A percentile compares a stretch with the other conserved stretches of the same genome.
Evolutionary conservation across 208 protist genomes (phyloP).

Genomic region (Novymonas esmeraldas): DNA sequence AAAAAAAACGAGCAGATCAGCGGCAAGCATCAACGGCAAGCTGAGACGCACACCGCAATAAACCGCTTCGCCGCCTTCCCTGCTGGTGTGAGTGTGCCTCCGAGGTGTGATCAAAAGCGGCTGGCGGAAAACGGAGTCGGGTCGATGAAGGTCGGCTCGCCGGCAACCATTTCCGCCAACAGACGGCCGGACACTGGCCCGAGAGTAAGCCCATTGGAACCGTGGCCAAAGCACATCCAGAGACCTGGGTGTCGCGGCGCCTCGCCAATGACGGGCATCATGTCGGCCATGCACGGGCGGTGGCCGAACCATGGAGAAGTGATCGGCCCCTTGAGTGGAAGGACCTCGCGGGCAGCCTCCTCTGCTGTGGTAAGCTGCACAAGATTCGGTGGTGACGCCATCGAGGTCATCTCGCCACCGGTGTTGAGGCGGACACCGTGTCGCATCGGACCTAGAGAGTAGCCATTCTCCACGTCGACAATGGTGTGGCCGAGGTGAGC

Average conservation of each 20-base stretch:
- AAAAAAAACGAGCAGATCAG: background rate
- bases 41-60: too few species aligned
- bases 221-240: conserved; percentile 35
- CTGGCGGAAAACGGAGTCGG: conserved; percentile 22
- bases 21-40: too few species aligned
- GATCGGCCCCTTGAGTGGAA: conserved; percentile 22
- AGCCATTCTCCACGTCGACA: conserved; percentile 32
- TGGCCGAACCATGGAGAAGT: conserved; percentile 25
- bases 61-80: too few species aligned
- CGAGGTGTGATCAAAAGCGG: conserved; percentile 10
- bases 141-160: conserved; percentile 34
- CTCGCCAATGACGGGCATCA: conserved; percentile 35
- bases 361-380: conserved; percentile 22
- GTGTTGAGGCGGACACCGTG: conserved; percentile 33
- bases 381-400: conserved; percentile 12
- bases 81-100: background rate
- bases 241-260: conserved; percentile 21
- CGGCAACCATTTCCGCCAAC: conserved; percentile 24
- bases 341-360: conserved; percentile 12
- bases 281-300: conserved; percentile 29
- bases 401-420: conserved; percentile 28
- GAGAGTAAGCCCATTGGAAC: conserved; percentile 28
- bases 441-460: conserved; percentile 23
- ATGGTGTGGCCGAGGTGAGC: conserved; percentile 18
- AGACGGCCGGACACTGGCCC: conserved; percentile 26